Evolutionary conservation across 495 filamentous ascomycete species (phyloP).

Genomic region (Entonaema liquescens): DNA sequence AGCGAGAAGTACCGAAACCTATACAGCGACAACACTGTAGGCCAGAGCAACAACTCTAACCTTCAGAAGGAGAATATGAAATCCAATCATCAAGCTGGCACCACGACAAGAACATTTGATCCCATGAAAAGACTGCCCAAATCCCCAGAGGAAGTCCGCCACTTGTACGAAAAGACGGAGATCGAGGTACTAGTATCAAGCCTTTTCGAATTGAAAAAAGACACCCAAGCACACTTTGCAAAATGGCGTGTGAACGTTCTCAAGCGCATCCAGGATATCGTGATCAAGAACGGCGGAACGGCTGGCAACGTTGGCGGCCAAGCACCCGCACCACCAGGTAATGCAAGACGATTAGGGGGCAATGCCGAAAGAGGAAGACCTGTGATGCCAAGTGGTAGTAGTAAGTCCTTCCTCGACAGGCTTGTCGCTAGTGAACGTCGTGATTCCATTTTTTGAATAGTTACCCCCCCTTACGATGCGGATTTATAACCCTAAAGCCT

Average conservation of each 20-base stretch:
- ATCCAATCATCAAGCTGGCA: constrained; percentile 7
- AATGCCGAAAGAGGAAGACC: constrained; percentile 35
- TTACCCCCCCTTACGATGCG: not conserved
- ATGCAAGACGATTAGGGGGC: constrained; percentile 34
- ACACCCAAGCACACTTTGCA: constrained; percentile 51
- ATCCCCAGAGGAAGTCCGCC: constrained; percentile 24
- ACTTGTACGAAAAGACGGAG: constrained; percentile 35
- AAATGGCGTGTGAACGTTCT: constrained; percentile 54
- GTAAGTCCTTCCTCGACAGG: constrained; percentile 43
- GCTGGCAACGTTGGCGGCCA: constrained; percentile 35
- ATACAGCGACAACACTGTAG: constrained; percentile 25
- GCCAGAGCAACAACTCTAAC: not conserved
- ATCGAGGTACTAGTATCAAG: constrained; percentile 44
- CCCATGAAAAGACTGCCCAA: constrained; percentile 28
- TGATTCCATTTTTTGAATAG: not conserved
- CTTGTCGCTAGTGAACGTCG: constrained; percentile 18
- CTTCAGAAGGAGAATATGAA: constrained; percentile 20
- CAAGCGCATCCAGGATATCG: constrained; percentile 54
- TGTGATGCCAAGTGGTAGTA: constrained; percentile 40
- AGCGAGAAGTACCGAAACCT: constrained; percentile 39
- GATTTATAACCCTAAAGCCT: not conserved
- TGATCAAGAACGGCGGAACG: constrained; percentile 45
- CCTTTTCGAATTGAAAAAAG: constrained; percentile 54
- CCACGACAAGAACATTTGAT: not conserved
- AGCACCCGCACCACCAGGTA: constrained; percentile 30